Evolutionary conservation across 192 early-diverging fungal species (phyloP).

Genomic region (Funneliformis geosporum): DNA sequence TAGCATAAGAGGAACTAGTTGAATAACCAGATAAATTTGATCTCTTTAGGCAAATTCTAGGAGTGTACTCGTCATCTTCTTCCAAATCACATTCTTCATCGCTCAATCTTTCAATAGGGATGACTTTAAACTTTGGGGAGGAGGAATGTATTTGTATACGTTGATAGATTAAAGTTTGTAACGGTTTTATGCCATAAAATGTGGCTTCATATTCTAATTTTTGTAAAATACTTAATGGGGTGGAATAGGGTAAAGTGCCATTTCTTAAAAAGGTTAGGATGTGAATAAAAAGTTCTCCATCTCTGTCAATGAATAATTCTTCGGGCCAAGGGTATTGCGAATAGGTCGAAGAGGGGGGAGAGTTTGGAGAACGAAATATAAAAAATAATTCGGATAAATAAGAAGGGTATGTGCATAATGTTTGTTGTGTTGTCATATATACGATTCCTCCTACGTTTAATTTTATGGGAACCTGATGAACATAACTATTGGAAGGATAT

Average conservation of each 20-base stretch:
- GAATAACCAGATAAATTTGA: neutral
- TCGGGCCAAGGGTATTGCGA: slow-evolving; percentile 14
- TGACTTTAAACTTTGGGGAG: slow-evolving; percentile 1
- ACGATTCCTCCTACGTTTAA: neutral
- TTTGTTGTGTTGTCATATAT: slow-evolving; percentile 18
- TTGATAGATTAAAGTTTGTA: neutral
- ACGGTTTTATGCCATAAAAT: slow-evolving; percentile 22
- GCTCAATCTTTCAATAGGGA: slow-evolving; percentile 1
- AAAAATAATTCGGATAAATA: slow-evolving; percentile 24
- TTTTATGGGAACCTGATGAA: slow-evolving; percentile 6
- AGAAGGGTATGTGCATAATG: slow-evolving; percentile 9
- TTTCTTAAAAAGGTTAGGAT: slow-evolving; percentile 9
- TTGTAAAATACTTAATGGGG: slow-evolving; percentile 1
- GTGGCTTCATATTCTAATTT: slow-evolving; percentile 17
- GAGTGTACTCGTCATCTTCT: neutral
- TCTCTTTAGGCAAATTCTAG: neutral
- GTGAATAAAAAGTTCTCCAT: neutral
- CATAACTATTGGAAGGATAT: neutral
- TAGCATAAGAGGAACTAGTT: neutral
- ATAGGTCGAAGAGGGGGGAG: neutral
- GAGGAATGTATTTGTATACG: neutral
- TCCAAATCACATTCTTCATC: neutral
- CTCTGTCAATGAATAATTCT: slow-evolving; percentile 21
- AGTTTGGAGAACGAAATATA: slow-evolving; percentile 14
- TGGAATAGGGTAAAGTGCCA: neutral